These are phyloP conservation scores for Salix arbutifolia DNA, from an alignment of 345 rosid species.

Conservation along the genomic window DNA sequence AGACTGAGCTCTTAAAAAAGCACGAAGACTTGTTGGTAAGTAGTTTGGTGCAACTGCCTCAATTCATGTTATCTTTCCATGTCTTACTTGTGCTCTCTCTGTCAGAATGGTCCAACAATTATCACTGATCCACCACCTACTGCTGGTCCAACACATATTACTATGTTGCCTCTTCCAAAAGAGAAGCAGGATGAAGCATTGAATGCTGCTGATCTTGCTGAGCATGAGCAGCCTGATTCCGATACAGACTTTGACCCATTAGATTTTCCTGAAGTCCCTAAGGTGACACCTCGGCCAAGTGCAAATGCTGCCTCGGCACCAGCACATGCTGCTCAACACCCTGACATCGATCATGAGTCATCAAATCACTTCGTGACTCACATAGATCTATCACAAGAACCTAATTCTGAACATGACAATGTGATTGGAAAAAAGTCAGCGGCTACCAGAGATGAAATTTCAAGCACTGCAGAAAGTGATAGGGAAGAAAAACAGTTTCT, in stretches of 20 bases:
- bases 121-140: constrained; percentile 59
- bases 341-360: constrained; percentile 32
- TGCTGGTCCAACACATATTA: constrained; percentile 60
- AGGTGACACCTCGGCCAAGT: constrained; percentile 38
- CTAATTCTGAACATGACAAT: constrained; percentile 32
- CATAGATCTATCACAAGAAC: constrained; percentile 26
- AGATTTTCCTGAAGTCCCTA: constrained; percentile 82
- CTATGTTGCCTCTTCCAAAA: constrained; percentile 62
- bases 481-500: constrained; percentile 56
- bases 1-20: constrained; percentile 71
- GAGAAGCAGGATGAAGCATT: constrained; percentile 59
- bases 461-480: constrained; percentile 19
- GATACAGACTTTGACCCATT: constrained; percentile 48
- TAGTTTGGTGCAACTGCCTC: constrained; percentile 4
- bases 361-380: constrained; percentile 19
- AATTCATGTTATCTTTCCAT: constrained; percentile 13
- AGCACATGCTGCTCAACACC: constrained; percentile 13
- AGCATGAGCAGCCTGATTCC: constrained; percentile 45
- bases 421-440: constrained; percentile 26
- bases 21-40: constrained; percentile 90
- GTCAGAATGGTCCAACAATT: constrained; percentile 73
- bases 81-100: constrained; percentile 18
- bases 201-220: constrained; percentile 25
- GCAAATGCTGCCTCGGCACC: constrained; percentile 37
- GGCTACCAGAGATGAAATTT: constrained; percentile 29